Conservation (phyloP, 768 basidiomycete species). For the Mycena alexandri region DNA sequence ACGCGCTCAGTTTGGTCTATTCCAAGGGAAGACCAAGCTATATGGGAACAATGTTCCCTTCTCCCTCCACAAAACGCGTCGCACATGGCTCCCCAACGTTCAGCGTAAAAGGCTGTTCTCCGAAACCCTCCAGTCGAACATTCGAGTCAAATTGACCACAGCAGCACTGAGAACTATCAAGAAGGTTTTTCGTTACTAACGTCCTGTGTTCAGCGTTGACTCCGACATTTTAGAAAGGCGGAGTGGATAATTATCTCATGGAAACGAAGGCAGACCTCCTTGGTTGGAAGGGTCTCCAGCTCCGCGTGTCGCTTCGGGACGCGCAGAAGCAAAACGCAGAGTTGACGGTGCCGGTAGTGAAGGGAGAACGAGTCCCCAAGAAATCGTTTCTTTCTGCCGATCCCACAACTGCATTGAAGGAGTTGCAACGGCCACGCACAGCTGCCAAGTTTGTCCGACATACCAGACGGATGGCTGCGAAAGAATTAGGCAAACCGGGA, state of each 20-base stretch:
- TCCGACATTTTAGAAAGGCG: conserved; percentile 63
- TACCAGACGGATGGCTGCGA: conserved; percentile 45
- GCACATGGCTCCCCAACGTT: conserved; percentile 91
- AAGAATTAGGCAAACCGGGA: conserved; percentile 43
- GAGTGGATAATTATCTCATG: conserved; percentile 77
- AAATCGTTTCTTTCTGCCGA: not conserved
- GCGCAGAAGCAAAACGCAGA: conserved; percentile 32
- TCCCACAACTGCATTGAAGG: conserved; percentile 16
- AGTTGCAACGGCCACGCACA: not conserved
- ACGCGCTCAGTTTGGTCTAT: conserved; percentile 83
- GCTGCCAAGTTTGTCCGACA: conserved; percentile 36
- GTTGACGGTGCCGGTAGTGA: not conserved
- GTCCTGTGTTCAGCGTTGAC: not conserved
- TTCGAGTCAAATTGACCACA: conserved; percentile 81
- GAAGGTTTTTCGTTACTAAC: conserved; percentile 65
- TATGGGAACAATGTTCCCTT: conserved; percentile 92
- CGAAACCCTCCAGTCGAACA: conserved; percentile 66
- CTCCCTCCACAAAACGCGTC: conserved; percentile 88
- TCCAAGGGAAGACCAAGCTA: conserved; percentile 83
- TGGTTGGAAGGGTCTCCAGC: conserved; percentile 61
- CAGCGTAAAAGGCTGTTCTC: conserved; percentile 82
- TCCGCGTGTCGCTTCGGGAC: conserved; percentile 56
- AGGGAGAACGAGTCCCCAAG: conserved; percentile 7
- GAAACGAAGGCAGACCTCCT: conserved; percentile 56
- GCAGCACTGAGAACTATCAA: conserved; percentile 85